These are phyloP conservation scores for Sophora flavescens DNA, from an alignment of 306 rosid species.

Conservation along the genomic window DNA sequence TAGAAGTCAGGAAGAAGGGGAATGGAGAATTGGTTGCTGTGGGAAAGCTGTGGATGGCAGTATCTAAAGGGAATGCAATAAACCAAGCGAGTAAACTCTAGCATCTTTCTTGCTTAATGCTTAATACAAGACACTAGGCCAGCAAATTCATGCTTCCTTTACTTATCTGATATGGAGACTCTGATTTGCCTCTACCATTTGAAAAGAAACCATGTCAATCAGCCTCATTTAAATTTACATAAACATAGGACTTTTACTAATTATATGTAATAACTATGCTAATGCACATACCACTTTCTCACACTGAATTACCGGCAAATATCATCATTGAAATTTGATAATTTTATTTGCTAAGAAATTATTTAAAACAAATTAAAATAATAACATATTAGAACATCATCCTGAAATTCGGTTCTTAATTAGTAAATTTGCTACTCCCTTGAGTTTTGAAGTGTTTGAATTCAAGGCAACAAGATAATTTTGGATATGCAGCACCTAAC, in stretches of 20 bases:
- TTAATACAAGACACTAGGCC: neutral
- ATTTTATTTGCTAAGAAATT: neutral
- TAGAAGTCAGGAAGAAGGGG: conserved; percentile 48
- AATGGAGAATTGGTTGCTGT: conserved; percentile 52
- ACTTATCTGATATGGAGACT: neutral
- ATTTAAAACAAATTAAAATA: neutral
- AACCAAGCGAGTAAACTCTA: conserved; percentile 30
- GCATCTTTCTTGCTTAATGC: neutral
- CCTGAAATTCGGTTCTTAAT: neutral
- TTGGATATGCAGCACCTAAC: no score
- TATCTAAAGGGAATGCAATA: neutral
- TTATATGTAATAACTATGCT: neutral
- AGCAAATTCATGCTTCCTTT: conserved; percentile 1
- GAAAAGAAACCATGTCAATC: neutral
- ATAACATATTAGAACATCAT: no score
- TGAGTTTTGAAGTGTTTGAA: no score
- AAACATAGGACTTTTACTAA: neutral
- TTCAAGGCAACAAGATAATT: no score
- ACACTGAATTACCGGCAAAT: neutral
- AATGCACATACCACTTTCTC: neutral
- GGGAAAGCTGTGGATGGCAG: conserved; percentile 50
- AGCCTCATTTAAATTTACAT: neutral
- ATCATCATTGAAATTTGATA: neutral
- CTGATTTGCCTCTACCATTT: neutral
- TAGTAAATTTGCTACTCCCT: neutral